Base-by-base conservation (phyloP, 2,329 filamentous ascomycete species). In the Trichoderma sp. region DNA sequence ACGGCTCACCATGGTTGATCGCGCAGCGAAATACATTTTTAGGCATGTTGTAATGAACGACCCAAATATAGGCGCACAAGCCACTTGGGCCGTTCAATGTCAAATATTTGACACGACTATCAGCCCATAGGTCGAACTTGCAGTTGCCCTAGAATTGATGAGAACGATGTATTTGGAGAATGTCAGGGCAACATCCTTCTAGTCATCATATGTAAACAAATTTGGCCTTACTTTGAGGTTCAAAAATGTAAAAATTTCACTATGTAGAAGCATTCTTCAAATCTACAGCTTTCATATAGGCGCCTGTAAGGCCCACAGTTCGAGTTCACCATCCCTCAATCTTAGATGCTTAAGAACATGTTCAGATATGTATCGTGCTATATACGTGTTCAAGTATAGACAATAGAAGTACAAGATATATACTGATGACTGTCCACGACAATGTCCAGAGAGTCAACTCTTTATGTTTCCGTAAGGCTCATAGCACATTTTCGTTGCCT, bases 391-490 rank as follows among this genome's bases (percentile, higher is more conserved):
- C 38, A 50, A 66, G 24, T 50, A 66, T 66, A 50, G 38, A 66
- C 64, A 66, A 50, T 45, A 66, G 38, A 50, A 66, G 64, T 66
- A 38, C 14, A 66, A 66, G 35, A 66, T 66, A 66, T 66, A 66
- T 66, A 66, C 63, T 24, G 18, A 45, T 16, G 8, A 31, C 35
- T 24, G 35, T 24, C 62, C 31, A 21, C n/a, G 11, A 12, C 64
- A 66, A 66, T 50, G 24, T 0, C 24, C 12, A 66, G 21, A 69
- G 76, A 53, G 45, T 21, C 45, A 53, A 53, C 45, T 9, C 45
- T 18, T 21, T 53, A n/a, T 45, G 16, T 45, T 45, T 45, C 41
- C 16, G 7, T 9, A 45, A 9, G n/a, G 45, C 45, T 53, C 45
- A 21, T 53, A 53, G 45, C 45, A 21, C n/a, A 53, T 53, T n/a